A percentile compares a stretch with the other conserved stretches of the same genome.
These are phyloP conservation scores for Fusarium acutatum DNA, from an alignment of 2,329 filamentous ascomycete genomes.

Conservation along the genomic window DNA sequence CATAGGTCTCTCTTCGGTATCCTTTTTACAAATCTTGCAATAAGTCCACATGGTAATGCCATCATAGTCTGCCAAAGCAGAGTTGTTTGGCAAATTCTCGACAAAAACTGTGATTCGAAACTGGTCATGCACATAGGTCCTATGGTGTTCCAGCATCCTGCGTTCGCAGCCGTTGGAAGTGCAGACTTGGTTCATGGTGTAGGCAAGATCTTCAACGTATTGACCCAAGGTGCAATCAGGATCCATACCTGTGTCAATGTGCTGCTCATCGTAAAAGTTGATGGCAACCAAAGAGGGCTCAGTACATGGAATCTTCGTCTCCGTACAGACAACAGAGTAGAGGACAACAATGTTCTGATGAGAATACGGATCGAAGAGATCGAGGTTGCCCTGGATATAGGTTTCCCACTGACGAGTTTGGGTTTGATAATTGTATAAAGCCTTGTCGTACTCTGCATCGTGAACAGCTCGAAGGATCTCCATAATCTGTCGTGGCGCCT, in stretches of 20 bases:
- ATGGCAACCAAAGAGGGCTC: slow-evolving; percentile 91
- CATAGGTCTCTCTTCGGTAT: slow-evolving; percentile 90
- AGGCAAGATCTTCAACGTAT: slow-evolving; percentile 90
- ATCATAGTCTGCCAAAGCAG: slow-evolving; percentile 53
- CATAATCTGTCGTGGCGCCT: slow-evolving; percentile 85
- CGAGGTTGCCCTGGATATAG: slow-evolving; percentile 86
- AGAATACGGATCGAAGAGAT: slow-evolving; percentile 92
- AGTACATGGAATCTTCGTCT: slow-evolving; percentile 90
- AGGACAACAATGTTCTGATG: slow-evolving; percentile 97
- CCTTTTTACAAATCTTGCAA: slow-evolving; percentile 90
- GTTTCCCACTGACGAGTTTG: slow-evolving; percentile 97
- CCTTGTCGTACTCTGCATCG: slow-evolving; percentile 96
- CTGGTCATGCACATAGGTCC: slow-evolving; percentile 96
- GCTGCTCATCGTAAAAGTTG: slow-evolving; percentile 93
- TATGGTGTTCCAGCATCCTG: slow-evolving; percentile 90
- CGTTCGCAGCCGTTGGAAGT: slow-evolving; percentile 85
- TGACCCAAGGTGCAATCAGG: slow-evolving; percentile 93
- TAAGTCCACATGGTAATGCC: slow-evolving; percentile 98
- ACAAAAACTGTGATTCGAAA: slow-evolving; percentile 93
- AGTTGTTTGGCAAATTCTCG: slow-evolving; percentile 63
- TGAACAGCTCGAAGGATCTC: slow-evolving; percentile 95
- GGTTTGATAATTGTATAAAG: slow-evolving; percentile 90
- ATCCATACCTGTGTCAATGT: slow-evolving; percentile 74
- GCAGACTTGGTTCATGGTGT: slow-evolving; percentile 79
- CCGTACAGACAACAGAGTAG: slow-evolving; percentile 92